Conservation (phyloP, 768 basidiomycete species). For the Chalciporus sphaerocephalus region DNA sequence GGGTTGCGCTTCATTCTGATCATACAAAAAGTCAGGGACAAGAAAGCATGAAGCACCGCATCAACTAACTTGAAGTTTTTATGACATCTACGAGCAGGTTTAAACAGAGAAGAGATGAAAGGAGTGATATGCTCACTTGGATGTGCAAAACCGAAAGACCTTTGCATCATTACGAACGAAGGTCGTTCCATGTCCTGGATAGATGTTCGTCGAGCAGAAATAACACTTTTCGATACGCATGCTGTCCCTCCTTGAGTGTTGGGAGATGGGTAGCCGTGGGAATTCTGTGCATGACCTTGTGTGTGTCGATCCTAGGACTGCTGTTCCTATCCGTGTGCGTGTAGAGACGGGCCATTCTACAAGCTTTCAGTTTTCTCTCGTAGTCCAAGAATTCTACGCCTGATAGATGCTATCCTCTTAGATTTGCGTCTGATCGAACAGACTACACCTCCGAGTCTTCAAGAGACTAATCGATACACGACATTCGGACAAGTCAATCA, state of each 20-base stretch:
- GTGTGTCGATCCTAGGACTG: no score
- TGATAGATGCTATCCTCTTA: no score
- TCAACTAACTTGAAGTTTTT: conserved; percentile 96
- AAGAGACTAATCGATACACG: no score
- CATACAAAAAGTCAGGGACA: conserved; percentile 1
- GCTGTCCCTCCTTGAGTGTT: conserved; percentile 4
- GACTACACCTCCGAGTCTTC: no score
- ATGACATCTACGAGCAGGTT: conserved; percentile 64
- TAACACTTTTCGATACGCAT: conserved; percentile 99
- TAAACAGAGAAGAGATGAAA: conserved; percentile 3
- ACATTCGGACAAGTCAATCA: no score
- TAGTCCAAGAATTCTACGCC: no score
- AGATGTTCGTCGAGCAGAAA: conserved; percentile 95
- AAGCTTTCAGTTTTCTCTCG: no score
- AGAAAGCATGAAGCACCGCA: not conserved
- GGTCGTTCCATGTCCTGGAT: conserved; percentile 93
- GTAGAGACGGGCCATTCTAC: no score
- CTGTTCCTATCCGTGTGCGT: no score
- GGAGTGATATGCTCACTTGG: conserved; percentile 60
- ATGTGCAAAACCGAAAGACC: conserved; percentile 95
- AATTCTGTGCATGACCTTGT: no score
- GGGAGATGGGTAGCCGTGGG: conserved; percentile 20
- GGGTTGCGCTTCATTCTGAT: conserved; percentile 98
- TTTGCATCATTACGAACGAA: conserved; percentile 99
- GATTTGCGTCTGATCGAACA: no score